A percentile compares a stretch with the other conserved stretches of the same genome.
phyloP scores from a whole-genome alignment of 345 rosid species.

The Stellera chamaejasme region DNA sequence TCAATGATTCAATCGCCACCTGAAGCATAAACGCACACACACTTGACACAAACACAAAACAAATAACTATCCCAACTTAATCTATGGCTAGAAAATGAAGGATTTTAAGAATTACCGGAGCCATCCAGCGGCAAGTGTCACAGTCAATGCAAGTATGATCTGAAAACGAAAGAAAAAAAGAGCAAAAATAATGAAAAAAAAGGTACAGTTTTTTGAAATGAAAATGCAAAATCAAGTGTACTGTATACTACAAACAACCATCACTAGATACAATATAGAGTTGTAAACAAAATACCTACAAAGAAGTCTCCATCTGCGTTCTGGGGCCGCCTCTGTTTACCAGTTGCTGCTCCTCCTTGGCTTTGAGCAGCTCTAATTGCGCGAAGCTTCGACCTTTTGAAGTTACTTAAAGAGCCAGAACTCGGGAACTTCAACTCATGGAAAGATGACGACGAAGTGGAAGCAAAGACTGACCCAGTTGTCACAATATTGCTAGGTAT shows the following conservation, averaged over 20 bases:
- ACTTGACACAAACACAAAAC: no score
- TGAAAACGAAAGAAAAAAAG: conserved; percentile 16
- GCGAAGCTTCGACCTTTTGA: conserved; percentile 8
- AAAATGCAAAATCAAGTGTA: background rate
- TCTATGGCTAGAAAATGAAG: background rate
- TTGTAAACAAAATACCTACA: conserved; percentile 27
- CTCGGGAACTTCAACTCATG: conserved; percentile 7
- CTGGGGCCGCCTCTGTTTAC: conserved; percentile 29
- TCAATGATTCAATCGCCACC: no score
- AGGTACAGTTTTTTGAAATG: background rate
- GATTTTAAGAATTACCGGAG: conserved; percentile 31
- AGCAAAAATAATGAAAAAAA: background rate
- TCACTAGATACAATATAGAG: background rate
- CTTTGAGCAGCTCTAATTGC: conserved; percentile 25
- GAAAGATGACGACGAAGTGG: background rate
- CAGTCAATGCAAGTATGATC: conserved; percentile 58
- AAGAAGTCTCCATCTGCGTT: conserved; percentile 49
- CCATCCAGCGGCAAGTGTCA: conserved; percentile 81
- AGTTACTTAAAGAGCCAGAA: background rate
- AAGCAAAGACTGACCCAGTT: background rate
- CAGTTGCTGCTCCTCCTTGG: conserved; percentile 1
- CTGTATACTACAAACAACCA: background rate
- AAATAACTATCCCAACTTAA: no score
- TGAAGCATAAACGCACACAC: no score
- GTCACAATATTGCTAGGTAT: conserved; percentile 4